Conservation (phyloP, 1,284 basidiomycete genomes). For the Heliocybe sulcata region DNA sequence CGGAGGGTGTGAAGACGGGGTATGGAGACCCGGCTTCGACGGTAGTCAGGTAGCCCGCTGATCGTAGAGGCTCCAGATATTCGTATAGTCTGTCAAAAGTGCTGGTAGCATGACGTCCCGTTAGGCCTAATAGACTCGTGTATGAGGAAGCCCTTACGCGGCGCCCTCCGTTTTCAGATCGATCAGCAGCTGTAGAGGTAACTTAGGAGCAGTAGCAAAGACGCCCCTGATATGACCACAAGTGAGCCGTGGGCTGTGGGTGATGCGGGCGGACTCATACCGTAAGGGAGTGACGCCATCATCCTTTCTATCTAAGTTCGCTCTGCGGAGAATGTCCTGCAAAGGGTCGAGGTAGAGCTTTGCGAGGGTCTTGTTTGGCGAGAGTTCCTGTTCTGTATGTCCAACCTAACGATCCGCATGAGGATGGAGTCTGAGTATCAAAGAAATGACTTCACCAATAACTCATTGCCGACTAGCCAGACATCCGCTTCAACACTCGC, state of each 20-base stretch:
- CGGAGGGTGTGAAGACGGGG: slow-evolving; percentile 18
- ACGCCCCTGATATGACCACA: slow-evolving; percentile 23
- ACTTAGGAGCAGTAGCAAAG: slow-evolving; percentile 27
- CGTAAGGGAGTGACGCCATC: slow-evolving; percentile 24
- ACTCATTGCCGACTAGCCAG: slow-evolving; percentile 27
- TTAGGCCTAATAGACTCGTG: background rate
- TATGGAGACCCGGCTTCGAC: slow-evolving; percentile 9
- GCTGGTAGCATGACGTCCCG: slow-evolving; percentile 12
- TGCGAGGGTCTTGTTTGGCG: background rate
- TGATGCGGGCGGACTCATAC: background rate
- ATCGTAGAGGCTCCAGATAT: slow-evolving; percentile 31
- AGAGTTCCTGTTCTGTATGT: background rate
- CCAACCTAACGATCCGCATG: background rate
- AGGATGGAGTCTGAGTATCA: too few relatives aligned
- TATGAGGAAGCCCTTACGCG: slow-evolving; percentile 19
- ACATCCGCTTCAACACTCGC: slow-evolving; percentile 38
- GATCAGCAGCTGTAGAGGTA: slow-evolving; percentile 32
- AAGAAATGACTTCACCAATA: slow-evolving; percentile 19
- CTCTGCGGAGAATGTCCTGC: slow-evolving; percentile 10
- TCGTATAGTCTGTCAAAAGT: slow-evolving; percentile 28
- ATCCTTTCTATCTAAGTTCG: slow-evolving; percentile 21
- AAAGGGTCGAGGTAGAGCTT: slow-evolving; percentile 7
- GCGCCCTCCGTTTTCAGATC: slow-evolving; percentile 36
- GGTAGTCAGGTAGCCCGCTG: slow-evolving; percentile 30
- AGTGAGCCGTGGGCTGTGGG: slow-evolving; percentile 1